These are phyloP conservation scores for Naematelia aurantialba DNA, from an alignment of 768 basidiomycete genomes.

Conservation along the genomic window DNA sequence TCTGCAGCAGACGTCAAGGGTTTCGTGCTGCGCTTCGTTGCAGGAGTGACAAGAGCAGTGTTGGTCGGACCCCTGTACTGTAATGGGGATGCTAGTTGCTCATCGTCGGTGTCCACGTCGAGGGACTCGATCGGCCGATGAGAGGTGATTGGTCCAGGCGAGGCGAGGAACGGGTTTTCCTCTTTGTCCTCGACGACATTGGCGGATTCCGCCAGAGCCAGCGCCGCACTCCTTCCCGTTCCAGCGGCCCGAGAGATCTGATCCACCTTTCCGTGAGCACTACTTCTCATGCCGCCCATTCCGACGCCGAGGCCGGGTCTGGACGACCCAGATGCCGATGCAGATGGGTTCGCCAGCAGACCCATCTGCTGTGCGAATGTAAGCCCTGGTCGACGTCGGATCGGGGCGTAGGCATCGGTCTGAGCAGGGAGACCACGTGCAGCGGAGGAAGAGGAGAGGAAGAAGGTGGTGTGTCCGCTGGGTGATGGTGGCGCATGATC, in stretches of 20 bases:
- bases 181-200: not conserved
- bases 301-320: conserved; percentile 32
- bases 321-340: conserved; percentile 4
- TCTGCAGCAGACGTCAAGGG: conserved; percentile 5
- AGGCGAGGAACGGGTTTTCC: conserved; percentile 35
- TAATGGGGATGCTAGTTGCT: not conserved
- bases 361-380: conserved; percentile 46
- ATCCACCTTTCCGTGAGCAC: conserved; percentile 27
- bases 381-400: conserved; percentile 35
- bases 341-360: conserved; percentile 7
- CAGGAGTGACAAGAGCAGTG: conserved; percentile 15
- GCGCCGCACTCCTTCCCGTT: not conserved
- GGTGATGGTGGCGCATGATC: conserved; percentile 18
- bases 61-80: conserved; percentile 1
- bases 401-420: conserved; percentile 12
- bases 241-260: conserved; percentile 12
- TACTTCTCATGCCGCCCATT: conserved; percentile 29
- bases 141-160: conserved; percentile 21
- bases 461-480: conserved; percentile 39
- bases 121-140: conserved; percentile 9
- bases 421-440: not conserved
- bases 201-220: not conserved
- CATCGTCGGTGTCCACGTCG: not conserved
- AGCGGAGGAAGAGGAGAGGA: conserved; percentile 21
- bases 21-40: conserved; percentile 16